Base-by-base conservation (phyloP, 805 yeast genomes). In the Cyberlindnera mrakii region DNA sequence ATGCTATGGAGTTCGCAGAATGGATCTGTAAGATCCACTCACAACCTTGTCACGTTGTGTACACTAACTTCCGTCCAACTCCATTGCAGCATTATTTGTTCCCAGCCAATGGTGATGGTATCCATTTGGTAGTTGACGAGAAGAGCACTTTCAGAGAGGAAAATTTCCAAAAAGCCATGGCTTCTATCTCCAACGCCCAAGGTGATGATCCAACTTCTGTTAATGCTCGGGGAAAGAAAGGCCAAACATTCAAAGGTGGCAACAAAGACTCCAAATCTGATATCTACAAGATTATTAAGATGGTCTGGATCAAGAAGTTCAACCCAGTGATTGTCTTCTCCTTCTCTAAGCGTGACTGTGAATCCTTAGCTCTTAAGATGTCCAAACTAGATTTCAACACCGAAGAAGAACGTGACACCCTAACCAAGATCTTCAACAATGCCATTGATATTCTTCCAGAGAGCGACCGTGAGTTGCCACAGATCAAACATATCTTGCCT, bases 101-200 rank as follows among this genome's bases (percentile, higher is more conserved):
- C 71, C 99, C 99, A 23, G 95, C 96, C n/a, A 95, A 90, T 44
- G 98, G 99, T 44, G 96, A 87, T 61, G 99, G 99, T 47, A 93
- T 93, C 45, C 96, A 93, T 64, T 73, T 93, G 52, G 99, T 93
- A 14, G 98, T 93, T 36, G 99, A 93, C 61, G 99, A 93, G 66
- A 90, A 91, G 68, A 90, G 97, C 35, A 79, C 85, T 5, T 93
- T 93, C 65, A 78, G 98, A 55, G 99, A 93, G 64, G 99, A 93
- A 58, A 93, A 91, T 62, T 93, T 93, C 70, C 99, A 93, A 64
- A 91, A 89, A 63, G 98, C 98, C 1, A 93, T 93, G 99, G 87
- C 96, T 1, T 82, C 95, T 15, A 84, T 93, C 45, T 77, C 87
- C 43, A 90, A 84, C 54, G 78, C 75, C 47, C 68, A 75, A 52